These are phyloP conservation scores for Mortierella sp. DNA, from an alignment of 371 early-diverging fungal species.

Conservation along the genomic window DNA sequence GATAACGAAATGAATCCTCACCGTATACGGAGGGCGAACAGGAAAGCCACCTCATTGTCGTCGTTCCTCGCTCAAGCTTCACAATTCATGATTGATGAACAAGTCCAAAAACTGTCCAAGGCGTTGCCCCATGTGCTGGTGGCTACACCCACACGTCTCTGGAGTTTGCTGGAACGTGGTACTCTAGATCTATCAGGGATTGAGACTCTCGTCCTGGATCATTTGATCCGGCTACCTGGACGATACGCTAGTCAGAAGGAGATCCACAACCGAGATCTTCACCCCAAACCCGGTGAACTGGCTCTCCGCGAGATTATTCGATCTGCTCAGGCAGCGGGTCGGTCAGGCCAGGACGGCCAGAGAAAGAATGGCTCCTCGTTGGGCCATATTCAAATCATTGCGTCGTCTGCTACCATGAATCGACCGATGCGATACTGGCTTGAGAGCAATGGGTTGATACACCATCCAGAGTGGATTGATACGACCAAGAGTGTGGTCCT, in stretches of 20 bases:
- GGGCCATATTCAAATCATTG: constrained; percentile 62
- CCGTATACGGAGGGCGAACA: not conserved
- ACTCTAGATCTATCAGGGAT: constrained; percentile 60
- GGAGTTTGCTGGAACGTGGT: constrained; percentile 56
- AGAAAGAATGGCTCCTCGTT: not conserved
- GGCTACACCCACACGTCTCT: constrained; percentile 74
- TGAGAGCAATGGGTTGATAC: constrained; percentile 64
- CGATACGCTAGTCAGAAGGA: constrained; percentile 67
- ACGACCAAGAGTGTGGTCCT: constrained; percentile 56
- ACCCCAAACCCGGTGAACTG: constrained; percentile 75
- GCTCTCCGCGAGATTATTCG: constrained; percentile 63
- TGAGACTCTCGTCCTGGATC: constrained; percentile 75
- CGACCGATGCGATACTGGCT: constrained; percentile 68
- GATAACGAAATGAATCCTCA: not conserved
- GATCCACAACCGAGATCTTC: constrained; percentile 58
- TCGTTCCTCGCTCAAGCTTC: too few species aligned
- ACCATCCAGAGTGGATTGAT: constrained; percentile 73
- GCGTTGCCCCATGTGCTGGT: constrained; percentile 65
- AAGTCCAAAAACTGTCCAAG: constrained; percentile 19
- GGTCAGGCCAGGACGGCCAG: constrained; percentile 2
- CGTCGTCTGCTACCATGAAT: constrained; percentile 82
- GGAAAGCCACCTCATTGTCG: too few species aligned
- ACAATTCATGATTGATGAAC: constrained; percentile 10
- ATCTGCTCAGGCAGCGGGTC: constrained; percentile 26
- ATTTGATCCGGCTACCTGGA: constrained; percentile 68